phyloP scores from a whole-genome alignment of 257 asterid genomes.

The Salvia splendens region DNA sequence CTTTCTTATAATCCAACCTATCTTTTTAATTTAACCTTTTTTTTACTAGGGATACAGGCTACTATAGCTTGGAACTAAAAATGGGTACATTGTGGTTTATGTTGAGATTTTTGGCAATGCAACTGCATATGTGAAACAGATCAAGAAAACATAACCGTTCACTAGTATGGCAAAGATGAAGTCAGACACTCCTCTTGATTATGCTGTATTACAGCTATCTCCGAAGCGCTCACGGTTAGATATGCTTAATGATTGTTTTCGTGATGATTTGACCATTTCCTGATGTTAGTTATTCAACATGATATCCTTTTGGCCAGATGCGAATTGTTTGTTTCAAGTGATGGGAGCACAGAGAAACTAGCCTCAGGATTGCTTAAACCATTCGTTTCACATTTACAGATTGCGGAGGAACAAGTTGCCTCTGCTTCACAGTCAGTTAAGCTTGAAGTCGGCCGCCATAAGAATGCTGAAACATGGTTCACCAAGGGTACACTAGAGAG shows the following conservation, averaged over 20 bases:
- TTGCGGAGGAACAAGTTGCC: conserved; percentile 75
- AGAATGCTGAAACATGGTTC: conserved; percentile 71
- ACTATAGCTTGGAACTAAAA: conserved; percentile 13
- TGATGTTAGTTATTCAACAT: conserved; percentile 24
- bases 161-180: conserved; percentile 52
- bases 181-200: conserved; percentile 68
- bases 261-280: conserved; percentile 12
- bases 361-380: conserved; percentile 97
- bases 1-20: neutral
- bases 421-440: conserved; percentile 62
- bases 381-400: conserved; percentile 73
- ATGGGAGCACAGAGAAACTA: conserved; percentile 77
- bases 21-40: neutral
- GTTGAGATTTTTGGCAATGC: conserved; percentile 28
- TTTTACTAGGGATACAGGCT: conserved; percentile 12
- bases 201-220: conserved; percentile 83
- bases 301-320: conserved; percentile 60
- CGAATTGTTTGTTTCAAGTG: conserved; percentile 77
- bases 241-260: conserved; percentile 14
- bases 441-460: conserved; percentile 66
- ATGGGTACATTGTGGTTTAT: neutral
- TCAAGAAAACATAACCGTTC: conserved; percentile 26
- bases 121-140: conserved; percentile 43
- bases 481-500: conserved; percentile 93
- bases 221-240: conserved; percentile 75